These are phyloP conservation scores for Anacardium occidentale DNA, from an alignment of 345 rosid genomes.

Conservation along the genomic window DNA sequence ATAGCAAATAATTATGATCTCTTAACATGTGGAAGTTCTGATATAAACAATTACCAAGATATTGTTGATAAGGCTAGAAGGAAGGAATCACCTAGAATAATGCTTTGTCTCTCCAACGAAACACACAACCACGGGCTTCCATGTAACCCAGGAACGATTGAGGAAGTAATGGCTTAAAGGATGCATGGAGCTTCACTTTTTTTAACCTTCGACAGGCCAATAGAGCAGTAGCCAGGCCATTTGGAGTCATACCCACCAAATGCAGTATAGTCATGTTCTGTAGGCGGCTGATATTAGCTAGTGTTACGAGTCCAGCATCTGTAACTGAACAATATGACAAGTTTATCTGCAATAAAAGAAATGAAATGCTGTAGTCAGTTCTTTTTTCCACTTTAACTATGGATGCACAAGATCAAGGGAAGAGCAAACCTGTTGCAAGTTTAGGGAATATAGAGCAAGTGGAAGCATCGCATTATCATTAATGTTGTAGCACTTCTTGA, in stretches of 20 bases:
- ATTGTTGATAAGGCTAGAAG: no score
- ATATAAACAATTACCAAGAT: no score
- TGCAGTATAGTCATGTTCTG: conserved; percentile 62
- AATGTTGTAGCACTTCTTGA: conserved; percentile 58
- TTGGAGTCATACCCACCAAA: conserved; percentile 49
- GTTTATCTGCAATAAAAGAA: conserved; percentile 45
- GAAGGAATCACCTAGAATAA: conserved; percentile 39
- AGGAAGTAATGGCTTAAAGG: conserved; percentile 43
- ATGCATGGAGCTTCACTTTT: conserved; percentile 61
- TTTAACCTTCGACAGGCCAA: conserved; percentile 58
- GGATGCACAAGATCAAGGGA: background rate
- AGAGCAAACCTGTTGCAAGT: conserved; percentile 52
- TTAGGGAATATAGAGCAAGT: conserved; percentile 64
- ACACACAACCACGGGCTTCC: conserved; percentile 57
- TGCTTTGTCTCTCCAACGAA: conserved; percentile 68
- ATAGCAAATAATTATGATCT: no score
- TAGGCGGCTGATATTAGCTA: conserved; percentile 63
- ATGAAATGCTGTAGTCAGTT: background rate
- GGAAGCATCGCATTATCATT: conserved; percentile 64
- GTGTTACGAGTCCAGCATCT: conserved; percentile 55
- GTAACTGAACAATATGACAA: conserved; percentile 60
- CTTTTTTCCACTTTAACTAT: background rate
- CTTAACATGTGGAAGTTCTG: no score
- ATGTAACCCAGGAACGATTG: conserved; percentile 45
- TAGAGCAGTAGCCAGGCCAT: conserved; percentile 57